phyloP scores from a whole-genome alignment of 108 stramenopile species.

The Cyclotella kingstonii region DNA sequence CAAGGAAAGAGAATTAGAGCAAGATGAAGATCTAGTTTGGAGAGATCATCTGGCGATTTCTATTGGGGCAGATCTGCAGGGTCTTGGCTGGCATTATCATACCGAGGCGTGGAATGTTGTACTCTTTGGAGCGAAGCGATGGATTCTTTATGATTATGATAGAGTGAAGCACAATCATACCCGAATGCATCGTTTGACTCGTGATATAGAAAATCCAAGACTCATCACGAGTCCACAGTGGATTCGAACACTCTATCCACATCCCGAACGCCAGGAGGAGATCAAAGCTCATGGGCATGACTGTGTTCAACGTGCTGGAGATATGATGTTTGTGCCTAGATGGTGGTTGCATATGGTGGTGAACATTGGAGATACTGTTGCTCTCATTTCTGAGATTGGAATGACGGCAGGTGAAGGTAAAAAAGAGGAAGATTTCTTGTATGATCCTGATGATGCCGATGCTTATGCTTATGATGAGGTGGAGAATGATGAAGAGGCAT shows the following conservation, averaged over 20 bases:
- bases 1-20: constrained; percentile 10
- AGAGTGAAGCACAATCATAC: constrained; percentile 25
- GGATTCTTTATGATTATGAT: constrained; percentile 41
- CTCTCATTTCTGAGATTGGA: constrained; percentile 35
- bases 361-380: constrained; percentile 44
- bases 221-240: constrained; percentile 21
- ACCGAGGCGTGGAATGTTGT: constrained; percentile 44
- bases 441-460: constrained; percentile 26
- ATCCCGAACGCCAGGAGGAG: constrained; percentile 36
- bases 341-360: constrained; percentile 42
- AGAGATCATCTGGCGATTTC: constrained; percentile 42
- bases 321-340: constrained; percentile 36
- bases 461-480: constrained; percentile 22
- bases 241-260: constrained; percentile 31
- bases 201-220: constrained; percentile 17
- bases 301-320: constrained; percentile 40
- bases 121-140: constrained; percentile 34
- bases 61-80: constrained; percentile 38
- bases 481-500: background rate
- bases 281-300: constrained; percentile 35
- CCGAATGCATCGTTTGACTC: constrained; percentile 10
- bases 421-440: constrained; percentile 33
- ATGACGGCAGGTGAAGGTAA: constrained; percentile 31
- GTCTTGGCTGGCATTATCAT: constrained; percentile 39
- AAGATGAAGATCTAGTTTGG: constrained; percentile 23